Base-by-base conservation (phyloP, 106 monocot genomes). In the Triglochin maritima region DNA sequence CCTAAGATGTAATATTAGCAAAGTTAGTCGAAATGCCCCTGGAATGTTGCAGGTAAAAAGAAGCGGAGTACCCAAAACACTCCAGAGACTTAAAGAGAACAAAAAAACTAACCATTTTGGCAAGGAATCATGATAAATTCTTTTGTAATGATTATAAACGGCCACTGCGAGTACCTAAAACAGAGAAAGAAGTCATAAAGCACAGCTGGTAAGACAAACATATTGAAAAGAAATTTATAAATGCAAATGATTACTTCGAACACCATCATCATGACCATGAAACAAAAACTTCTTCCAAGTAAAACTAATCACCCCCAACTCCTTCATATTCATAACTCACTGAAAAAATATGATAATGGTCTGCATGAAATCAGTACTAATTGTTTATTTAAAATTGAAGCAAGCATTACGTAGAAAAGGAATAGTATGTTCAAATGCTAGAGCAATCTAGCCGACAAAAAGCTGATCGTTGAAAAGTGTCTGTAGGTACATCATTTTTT, bases 131-230 rank as follows among this genome's bases (percentile, higher is more conserved):
- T 82, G 59, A 68, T 81, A 84, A 44, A 90, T 84, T 67, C 90
- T 81, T 64, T 90, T 86, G 75, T 90, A 90, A 67, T 90, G 90
- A 78, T 90, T 90, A 79, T 90, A 86, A 6, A 90, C 86, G 5
- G 90, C 90, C 4, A 90, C 90, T 60, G 86, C 79, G 5, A 90
- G 84, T 44, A 90, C 84, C 89, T 89, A 73, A 50, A 51, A 47
- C 29, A 51, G 9, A 60, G 43, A 53, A 69, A 59, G 51, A 70
- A 11, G 29, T 1, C 29, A 29, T 29, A 58, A 52, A 8, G 15
- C 50, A 41, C 51, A 50, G 51, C 12, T 45, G 10, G 47, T n/a
- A 49, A 9, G 17, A 69, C 47, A 11, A 12, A 9, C 60, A 60
- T 16, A 7, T 60, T n/a, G 16, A 49, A 48, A 43, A 17, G 64